Evolutionary conservation across 768 basidiomycete species (phyloP), one percentile per base, ranked within the genome.

Genomic region (Rhodotorula babjevae): DNA sequence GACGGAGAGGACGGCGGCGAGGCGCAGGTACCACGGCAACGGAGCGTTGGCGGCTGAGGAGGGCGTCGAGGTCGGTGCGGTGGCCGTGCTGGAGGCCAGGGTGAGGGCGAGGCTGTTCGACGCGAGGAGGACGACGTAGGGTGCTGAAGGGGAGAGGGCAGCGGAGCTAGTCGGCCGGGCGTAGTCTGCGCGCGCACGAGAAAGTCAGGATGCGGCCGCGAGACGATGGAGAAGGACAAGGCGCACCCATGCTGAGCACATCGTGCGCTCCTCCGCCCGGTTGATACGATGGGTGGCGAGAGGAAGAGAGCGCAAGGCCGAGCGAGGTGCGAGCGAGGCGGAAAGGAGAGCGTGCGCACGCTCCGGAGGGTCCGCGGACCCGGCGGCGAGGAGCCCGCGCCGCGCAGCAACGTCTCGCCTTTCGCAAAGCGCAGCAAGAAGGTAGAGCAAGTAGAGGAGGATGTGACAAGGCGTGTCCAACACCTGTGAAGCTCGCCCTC

Each of bases 401-500:
- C 5, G 36, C 42, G 25, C 27, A 10, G 40, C 8, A 59, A 36
- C 36, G 36, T 36, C 36, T 36, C 36, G 36, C 36, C 36, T 36
- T 36, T 36, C 9, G 18, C 6, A 6, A 19, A 31, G 29, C 29
- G 19, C 29, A 47, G 44, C 19, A 61, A 5, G 25, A n/a, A n/a
- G n/a, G n/a, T n/a, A n/a, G n/a, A n/a, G n/a, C n/a, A n/a, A n/a
- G 60, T 15, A 18, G 33, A 33, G 18, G 21, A 31, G 29, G 61
- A 33, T 29, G 60, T 27, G 3, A 3, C 27, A 12, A 19, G 25
- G 25, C 5, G 36, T 66, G 7, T 66, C 57, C 47, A 47, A 25
- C 47, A 25, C 65, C 65, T 66, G 65, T 66, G 65, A 66, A 66
- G 65, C 14, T 46, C 19, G 11, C 21, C 46, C 46, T 65, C 64